Conservation (phyloP, 2,329 filamentous ascomycete species). For the Pseudogymnoascus pannorum region DNA sequence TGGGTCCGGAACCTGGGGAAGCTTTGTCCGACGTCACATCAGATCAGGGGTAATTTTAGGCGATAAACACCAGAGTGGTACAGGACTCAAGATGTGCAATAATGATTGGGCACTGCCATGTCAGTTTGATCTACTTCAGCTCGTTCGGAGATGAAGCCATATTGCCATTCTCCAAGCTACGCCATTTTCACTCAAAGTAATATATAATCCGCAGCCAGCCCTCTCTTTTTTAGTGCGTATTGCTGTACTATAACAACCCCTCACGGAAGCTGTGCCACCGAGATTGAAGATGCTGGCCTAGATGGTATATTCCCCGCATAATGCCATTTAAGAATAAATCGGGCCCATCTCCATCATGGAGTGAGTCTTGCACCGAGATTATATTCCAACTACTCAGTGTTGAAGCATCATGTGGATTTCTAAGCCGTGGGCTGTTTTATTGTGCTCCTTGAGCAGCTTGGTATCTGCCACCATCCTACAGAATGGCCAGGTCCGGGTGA, state of each 20-base stretch:
- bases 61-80: neutral
- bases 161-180: neutral
- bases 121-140: neutral
- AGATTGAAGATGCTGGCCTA: neutral
- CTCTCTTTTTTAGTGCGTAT: neutral
- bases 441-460: neutral
- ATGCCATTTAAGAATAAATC: neutral
- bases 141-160: neutral
- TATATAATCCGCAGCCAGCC: neutral
- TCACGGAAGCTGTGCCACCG: neutral
- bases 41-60: neutral
- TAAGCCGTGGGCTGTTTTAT: neutral
- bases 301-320: neutral
- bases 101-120: neutral
- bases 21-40: constrained; percentile 1
- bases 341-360: neutral
- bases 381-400: neutral
- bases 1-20: neutral
- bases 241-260: neutral
- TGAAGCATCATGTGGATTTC: constrained; percentile 2
- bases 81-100: no score
- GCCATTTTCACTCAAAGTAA: neutral
- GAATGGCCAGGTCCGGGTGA: constrained; percentile 32
- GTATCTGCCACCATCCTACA: constrained; percentile 23
- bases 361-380: neutral